These are phyloP conservation scores for Metschnikowia matae DNA, from an alignment of 805 yeast genomes.

Conservation along the genomic window DNA sequence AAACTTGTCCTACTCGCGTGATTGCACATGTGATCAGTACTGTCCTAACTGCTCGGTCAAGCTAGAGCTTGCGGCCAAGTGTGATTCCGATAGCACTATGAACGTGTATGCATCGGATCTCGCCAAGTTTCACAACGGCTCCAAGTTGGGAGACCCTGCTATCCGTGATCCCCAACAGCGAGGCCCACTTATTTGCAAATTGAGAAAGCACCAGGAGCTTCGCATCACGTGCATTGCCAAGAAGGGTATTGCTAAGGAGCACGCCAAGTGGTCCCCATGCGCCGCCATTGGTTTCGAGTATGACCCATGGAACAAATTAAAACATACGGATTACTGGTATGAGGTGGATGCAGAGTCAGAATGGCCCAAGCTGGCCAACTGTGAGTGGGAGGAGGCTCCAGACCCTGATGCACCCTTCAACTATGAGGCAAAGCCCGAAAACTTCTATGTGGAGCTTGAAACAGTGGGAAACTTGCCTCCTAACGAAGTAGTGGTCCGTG, in stretches of 20 bases:
- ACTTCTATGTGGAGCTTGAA: constrained; percentile 85
- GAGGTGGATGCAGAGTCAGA: constrained; percentile 84
- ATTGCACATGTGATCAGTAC: constrained; percentile 97
- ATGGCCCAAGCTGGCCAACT: constrained; percentile 89
- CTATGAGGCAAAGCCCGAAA: constrained; percentile 73
- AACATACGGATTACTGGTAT: constrained; percentile 95
- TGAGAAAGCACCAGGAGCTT: constrained; percentile 89
- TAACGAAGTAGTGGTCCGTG: constrained; percentile 81
- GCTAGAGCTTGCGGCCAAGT: constrained; percentile 78
- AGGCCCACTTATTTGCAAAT: constrained; percentile 89
- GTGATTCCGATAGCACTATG: constrained; percentile 83
- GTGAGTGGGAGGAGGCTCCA: constrained; percentile 96
- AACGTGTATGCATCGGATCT: constrained; percentile 83
- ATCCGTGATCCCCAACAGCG: constrained; percentile 67
- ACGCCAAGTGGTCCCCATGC: constrained; percentile 98
- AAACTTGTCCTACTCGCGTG: constrained; percentile 80
- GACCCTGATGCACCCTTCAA: constrained; percentile 83
- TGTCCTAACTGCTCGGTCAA: constrained; percentile 94
- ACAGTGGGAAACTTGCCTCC: constrained; percentile 88
- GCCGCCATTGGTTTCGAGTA: constrained; percentile 95
- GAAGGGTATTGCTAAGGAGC: constrained; percentile 96
- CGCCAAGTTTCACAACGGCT: constrained; percentile 44
- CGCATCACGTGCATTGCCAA: constrained; percentile 90
- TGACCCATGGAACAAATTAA: constrained; percentile 97
- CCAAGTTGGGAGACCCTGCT: constrained; percentile 77